phyloP scores from a whole-genome alignment of 2,329 filamentous ascomycete genomes.

The Fusarium luffae region DNA sequence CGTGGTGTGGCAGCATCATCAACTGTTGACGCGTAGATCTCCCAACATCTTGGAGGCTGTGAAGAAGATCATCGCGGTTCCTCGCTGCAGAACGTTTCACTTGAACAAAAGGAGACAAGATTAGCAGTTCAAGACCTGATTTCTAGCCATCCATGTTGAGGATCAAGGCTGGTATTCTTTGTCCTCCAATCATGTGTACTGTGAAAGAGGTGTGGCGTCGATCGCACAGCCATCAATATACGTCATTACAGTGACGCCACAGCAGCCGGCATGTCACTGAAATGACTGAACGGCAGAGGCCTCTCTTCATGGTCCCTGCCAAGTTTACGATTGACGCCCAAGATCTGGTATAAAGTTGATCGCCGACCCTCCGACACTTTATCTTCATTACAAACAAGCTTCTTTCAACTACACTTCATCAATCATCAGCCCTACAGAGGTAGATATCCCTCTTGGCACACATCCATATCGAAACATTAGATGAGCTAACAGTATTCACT shows the following conservation, averaged over 20 bases:
- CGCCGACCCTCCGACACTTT: conserved; percentile 37
- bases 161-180: background rate
- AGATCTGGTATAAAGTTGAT: conserved; percentile 40
- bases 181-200: conserved; percentile 2
- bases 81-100: conserved; percentile 14
- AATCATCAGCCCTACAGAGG: conserved; percentile 4
- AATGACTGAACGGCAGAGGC: conserved; percentile 24
- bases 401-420: conserved; percentile 37
- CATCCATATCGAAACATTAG: background rate
- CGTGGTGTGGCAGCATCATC: background rate
- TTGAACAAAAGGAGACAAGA: conserved; percentile 14
- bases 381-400: conserved; percentile 35
- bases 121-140: conserved; percentile 12
- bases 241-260: conserved; percentile 33
- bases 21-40: conserved; percentile 23
- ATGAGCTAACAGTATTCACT: conserved; percentile 5
- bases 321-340: conserved; percentile 33
- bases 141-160: conserved; percentile 5
- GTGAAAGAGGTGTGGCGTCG: conserved; percentile 11
- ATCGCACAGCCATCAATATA: conserved; percentile 40
- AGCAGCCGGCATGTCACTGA: conserved; percentile 21
- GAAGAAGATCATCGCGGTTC: background rate
- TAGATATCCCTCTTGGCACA: background rate
- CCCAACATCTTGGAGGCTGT: background rate
- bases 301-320: conserved; percentile 38